Base-by-base conservation (phyloP, 148 eudicot genomes). In the Chenopodium suecicum region DNA sequence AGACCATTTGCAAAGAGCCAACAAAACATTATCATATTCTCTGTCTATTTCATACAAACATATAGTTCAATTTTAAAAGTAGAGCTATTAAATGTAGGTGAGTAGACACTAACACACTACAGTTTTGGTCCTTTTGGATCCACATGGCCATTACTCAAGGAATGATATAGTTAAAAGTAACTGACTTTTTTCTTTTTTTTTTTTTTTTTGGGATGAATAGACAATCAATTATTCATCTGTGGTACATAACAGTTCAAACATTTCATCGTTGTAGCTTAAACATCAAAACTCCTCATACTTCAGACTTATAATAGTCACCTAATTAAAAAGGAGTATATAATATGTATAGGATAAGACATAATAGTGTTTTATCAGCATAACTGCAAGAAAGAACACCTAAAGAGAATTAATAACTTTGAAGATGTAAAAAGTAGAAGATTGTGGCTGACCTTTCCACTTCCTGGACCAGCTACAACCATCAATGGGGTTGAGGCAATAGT, bases 381-480 rank as follows among this genome's bases (percentile, higher is more conserved):
- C 16, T 7, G 23, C n/a, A 65, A 34, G 66, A n/a, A 74, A 74
- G 73, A 66, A 76, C 73, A 20, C 69, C 52, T 65, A 41, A 82
- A n/a, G 4, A 79, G 7, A 65, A 52, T 48, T 73, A 27, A n/a
- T 22, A 66, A 65, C 17, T 58, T 65, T 19, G 48, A 20, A 75
- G 75, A 50, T 60, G 13, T 14, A 17, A 76, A 74, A 70, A 56
- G 22, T 29, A 74, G 16, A 52, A 80, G 79, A 32, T 52, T 14
- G 81, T 60, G 60, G 79, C 82, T 72, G 74, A 93, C 99, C 95
- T 95, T 95, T 65, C 99, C 99, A 87, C 98, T 95, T 87, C 99
- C 98, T 47, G 99, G 99, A 74, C 99, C 99, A 81, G 99, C 98
- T 85, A 92, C 91, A 88, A 95, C 95, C 85, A 95, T 86, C 89